phyloP scores from a whole-genome alignment of 208 protist genomes.

The Leishmania aethiopica region DNA sequence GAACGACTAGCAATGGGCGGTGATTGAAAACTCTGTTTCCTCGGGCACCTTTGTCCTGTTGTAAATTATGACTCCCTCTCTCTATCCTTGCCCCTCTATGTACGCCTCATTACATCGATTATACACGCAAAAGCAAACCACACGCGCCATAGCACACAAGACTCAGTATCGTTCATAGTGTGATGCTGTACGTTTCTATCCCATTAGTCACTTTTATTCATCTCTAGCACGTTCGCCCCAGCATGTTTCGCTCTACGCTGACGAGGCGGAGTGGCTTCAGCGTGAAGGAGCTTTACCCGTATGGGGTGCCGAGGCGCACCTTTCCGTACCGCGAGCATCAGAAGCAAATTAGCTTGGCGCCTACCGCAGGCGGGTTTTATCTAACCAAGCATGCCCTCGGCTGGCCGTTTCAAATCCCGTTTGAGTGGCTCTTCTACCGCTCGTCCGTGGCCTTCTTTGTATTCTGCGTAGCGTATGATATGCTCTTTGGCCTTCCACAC shows the following conservation, averaged over 20 bases:
- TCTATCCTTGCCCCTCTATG: not conserved
- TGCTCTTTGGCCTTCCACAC: constrained; percentile 83
- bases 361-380: constrained; percentile 85
- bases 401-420: constrained; percentile 91
- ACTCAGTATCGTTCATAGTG: not conserved
- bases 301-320: constrained; percentile 88
- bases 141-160: not conserved
- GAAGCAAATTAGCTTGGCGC: constrained; percentile 84
- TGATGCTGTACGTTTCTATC: not conserved
- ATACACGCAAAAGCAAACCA: not conserved
- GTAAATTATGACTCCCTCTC: not conserved
- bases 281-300: constrained; percentile 79
- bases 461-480: constrained; percentile 74
- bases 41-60: not conserved
- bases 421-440: constrained; percentile 90
- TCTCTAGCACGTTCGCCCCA: constrained; percentile 2
- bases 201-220: not conserved
- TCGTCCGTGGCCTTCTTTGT: constrained; percentile 72
- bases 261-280: constrained; percentile 68
- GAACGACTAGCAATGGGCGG: not conserved
- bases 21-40: not conserved
- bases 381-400: constrained; percentile 84
- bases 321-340: constrained; percentile 88
- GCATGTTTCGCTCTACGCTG: constrained; percentile 67
- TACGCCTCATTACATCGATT: not conserved